Percentiles rank a stretch among this genome's conserved stretches.
These are phyloP conservation scores for Aureobasidium sp. DNA, from an alignment of 2,329 filamentous ascomycete genomes.

Conservation along the genomic window DNA sequence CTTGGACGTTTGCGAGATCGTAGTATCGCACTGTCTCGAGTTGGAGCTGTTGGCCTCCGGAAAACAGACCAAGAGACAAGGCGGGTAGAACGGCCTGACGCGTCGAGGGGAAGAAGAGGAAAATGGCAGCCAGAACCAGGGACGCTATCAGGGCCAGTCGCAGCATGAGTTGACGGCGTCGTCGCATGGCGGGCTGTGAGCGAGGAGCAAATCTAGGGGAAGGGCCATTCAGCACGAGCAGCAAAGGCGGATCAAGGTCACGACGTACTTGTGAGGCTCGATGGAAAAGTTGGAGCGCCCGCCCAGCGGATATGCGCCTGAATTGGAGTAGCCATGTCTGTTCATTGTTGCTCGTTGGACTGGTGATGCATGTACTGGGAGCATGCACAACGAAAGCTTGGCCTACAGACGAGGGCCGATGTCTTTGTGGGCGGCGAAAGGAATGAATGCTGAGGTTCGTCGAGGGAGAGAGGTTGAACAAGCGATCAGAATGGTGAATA, in stretches of 20 bases:
- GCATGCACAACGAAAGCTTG: conserved; percentile 1
- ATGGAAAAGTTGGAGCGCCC: conserved; percentile 20
- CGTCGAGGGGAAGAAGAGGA: conserved; percentile 71
- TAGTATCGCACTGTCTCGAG: conserved; percentile 96
- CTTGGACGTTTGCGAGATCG: conserved; percentile 84
- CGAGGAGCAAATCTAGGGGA: conserved; percentile 71
- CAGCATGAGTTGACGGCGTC: conserved; percentile 64
- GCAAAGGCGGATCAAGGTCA: neutral
- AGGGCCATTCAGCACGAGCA: neutral
- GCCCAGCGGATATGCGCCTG: conserved; percentile 20
- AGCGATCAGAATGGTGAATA: neutral
- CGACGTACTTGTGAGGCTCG: conserved; percentile 20
- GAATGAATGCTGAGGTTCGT: neutral
- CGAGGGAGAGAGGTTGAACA: neutral
- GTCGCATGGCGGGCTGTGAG: conserved; percentile 63
- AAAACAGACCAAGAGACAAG: conserved; percentile 64
- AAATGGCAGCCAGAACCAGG: conserved; percentile 53
- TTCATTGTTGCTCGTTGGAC: conserved; percentile 15
- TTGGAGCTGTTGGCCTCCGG: conserved; percentile 56
- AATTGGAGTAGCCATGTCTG: conserved; percentile 19
- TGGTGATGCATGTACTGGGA: conserved; percentile 15
- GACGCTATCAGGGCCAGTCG: conserved; percentile 56
- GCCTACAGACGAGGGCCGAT: conserved; percentile 2
- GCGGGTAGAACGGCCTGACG: conserved; percentile 54
- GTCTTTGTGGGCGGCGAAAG: conserved; percentile 1